phyloP scores from a whole-genome alignment of 192 early-diverging fungal genomes.

The Coemansia sp. region DNA sequence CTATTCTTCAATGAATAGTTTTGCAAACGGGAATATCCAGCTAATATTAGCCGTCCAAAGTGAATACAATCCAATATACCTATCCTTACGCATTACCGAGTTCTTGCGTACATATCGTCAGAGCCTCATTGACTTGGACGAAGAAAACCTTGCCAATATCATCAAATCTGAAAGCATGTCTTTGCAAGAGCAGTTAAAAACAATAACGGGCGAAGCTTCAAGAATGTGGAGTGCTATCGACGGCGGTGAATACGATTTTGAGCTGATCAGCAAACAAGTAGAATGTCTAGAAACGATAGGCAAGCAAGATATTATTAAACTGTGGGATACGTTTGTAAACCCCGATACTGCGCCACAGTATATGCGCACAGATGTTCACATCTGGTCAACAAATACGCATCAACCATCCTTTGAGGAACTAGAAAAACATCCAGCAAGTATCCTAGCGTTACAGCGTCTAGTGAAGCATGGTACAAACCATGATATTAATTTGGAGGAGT shows the following conservation, averaged over 20 bases:
- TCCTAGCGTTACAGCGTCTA: constrained; percentile 3
- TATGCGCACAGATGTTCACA: constrained; percentile 17
- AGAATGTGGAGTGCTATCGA: constrained; percentile 64
- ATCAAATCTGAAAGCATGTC: constrained; percentile 57
- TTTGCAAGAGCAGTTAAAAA: constrained; percentile 67
- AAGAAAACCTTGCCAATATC: constrained; percentile 58
- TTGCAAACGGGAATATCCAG: neutral
- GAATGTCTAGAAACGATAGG: constrained; percentile 6
- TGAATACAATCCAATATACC: constrained; percentile 70
- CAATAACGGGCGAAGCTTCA: constrained; percentile 61
- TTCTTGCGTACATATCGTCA: constrained; percentile 1
- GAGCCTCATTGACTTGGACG: neutral
- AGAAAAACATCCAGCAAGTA: constrained; percentile 2
- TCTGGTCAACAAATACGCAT: constrained; percentile 10
- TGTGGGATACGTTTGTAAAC: constrained; percentile 30
- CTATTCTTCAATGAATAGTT: neutral
- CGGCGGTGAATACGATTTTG: constrained; percentile 70
- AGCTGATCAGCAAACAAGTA: constrained; percentile 26
- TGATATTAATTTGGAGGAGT: neutral
- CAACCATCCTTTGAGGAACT: constrained; percentile 5
- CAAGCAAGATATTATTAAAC: constrained; percentile 18
- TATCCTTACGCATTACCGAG: constrained; percentile 72
- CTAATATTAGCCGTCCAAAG: constrained; percentile 78
- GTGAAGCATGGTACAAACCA: neutral
- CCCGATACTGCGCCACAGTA: constrained; percentile 16